Evolutionary conservation across 2,329 filamentous ascomycete genomes (phyloP), one percentile per base, ranked within the genome.

Genomic region (Fusarium albosuccineum): DNA sequence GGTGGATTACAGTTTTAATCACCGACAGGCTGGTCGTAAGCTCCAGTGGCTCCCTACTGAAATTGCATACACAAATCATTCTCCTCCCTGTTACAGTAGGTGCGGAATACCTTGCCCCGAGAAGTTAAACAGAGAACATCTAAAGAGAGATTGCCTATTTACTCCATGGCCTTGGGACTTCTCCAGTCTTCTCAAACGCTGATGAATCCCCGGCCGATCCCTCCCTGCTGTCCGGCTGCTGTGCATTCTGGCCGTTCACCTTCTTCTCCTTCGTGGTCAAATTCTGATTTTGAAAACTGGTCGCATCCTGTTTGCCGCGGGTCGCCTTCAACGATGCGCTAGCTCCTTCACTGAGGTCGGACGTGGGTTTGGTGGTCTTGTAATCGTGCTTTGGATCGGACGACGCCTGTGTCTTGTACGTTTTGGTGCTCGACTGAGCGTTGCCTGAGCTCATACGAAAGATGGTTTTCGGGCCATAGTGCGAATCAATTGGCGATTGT

Each of bases 281-380:
- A 4, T 66, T 51, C n/a, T 66, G 8, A 0, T 42, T n/a, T 5
- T 50, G 57, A 13, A 66, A 66, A 10, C 57, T 58, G 11, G 5
- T 14, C 22, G 64, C 64, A 3, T 58, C 39, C 9, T 14, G 27
- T 36, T 66, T 66, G 6, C 40, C 64, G 0, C 62, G 64, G 4
- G 57, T 8, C 2, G 13, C 48, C 41, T 66, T 66, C 7, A 66
- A 10, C 5, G 64, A 66, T n/a, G 57, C 62, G 17, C 36, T 66
- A 9, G 64, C 64, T 13, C 64, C 64, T 1, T 66, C 64, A 3
- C 52, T n/a, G 4, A 62, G 64, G 16, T 62, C 36, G 6, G 52
- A 10, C 40, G 46, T 9, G 9, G 8, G 39, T 1, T 40, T 58
- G 52, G 37, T 54, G 5, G 22, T 22, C 16, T 62, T 54, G 27